These are phyloP conservation scores for Tagetes patula DNA, from an alignment of 129 eudicot genomes.

Conservation along the genomic window DNA sequence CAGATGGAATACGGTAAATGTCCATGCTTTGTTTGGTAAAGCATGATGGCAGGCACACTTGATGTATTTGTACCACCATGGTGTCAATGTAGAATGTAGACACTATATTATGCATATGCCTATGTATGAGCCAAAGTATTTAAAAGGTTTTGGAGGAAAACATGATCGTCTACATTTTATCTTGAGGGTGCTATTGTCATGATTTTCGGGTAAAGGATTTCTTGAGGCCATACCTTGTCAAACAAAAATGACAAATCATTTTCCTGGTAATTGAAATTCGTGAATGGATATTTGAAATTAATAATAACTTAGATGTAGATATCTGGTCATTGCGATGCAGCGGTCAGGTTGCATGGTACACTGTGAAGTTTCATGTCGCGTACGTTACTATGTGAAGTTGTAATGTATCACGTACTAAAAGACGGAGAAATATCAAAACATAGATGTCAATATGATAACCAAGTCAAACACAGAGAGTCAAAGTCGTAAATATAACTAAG, in stretches of 20 bases:
- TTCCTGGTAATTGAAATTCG: background rate
- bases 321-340: too few species aligned
- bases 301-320: too few species aligned
- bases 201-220: background rate
- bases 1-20: conserved; percentile 7
- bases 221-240: background rate
- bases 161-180: background rate
- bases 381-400: too few species aligned
- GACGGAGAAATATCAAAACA: too few species aligned
- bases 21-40: conserved; percentile 22
- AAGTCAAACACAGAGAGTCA: too few species aligned
- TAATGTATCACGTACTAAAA: too few species aligned
- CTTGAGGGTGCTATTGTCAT: background rate
- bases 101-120: too few species aligned
- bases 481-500: too few species aligned
- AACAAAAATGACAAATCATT: background rate
- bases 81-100: background rate
- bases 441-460: too few species aligned
- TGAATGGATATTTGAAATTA: background rate
- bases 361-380: too few species aligned
- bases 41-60: conserved; percentile 22
- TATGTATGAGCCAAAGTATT: background rate
- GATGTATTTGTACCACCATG: conserved; percentile 60
- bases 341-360: too few species aligned
- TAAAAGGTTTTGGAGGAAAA: conserved; percentile 2